Base-by-base conservation (phyloP, 331 rosid species). In the Rosa hybrid region DNA sequence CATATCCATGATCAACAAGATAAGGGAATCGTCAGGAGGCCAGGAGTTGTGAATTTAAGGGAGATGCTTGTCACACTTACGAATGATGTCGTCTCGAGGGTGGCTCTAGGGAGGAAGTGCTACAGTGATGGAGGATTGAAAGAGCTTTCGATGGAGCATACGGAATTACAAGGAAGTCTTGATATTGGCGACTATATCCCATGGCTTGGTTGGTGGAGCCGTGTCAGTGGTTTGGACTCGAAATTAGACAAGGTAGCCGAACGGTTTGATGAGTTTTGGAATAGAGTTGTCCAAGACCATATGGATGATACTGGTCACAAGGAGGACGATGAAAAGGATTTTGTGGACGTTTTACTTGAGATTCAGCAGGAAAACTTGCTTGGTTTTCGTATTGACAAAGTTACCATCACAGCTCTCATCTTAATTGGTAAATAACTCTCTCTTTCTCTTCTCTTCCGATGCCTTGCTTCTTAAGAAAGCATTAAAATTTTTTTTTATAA, bases 351-450 rank as follows among this genome's bases (percentile, higher is more conserved):
- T 18, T 74, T 74, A 53, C 50, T 74, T 74, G 49, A 23, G 2
- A 7, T 65, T 74, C 80, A 81, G 30, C 77, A 39, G 68, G 80
- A 84, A 30, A 60, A 88, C 38, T 38, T 71, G 30, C 12, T 59
- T 9, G 92, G 95, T 0, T 56, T 83, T 63, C 81, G 86, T 0
- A 21, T 86, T 17, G 90, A 86, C 3, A 77, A 68, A 69, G 68
- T 70, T 8, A 78, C 56, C 81, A 79, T 88, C 0, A 90, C 85
- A 78, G 93, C 89, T 72, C 1, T 90, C 59, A 25, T 89, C 50
- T 64, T n/a, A n/a, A n/a, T n/a, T 88, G 92, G 92, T 92, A 85
- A 75, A n/a, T 10, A 3, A 53, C 9, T 38, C 12, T n/a, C 54
- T 67, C 12, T 42, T 27, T 5, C 5, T 10, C 12, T 44, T 9